Evolutionary conservation across 768 basidiomycete genomes (phyloP), one percentile per base, ranked within the genome.

Genomic region (Hericium alpestre): DNA sequence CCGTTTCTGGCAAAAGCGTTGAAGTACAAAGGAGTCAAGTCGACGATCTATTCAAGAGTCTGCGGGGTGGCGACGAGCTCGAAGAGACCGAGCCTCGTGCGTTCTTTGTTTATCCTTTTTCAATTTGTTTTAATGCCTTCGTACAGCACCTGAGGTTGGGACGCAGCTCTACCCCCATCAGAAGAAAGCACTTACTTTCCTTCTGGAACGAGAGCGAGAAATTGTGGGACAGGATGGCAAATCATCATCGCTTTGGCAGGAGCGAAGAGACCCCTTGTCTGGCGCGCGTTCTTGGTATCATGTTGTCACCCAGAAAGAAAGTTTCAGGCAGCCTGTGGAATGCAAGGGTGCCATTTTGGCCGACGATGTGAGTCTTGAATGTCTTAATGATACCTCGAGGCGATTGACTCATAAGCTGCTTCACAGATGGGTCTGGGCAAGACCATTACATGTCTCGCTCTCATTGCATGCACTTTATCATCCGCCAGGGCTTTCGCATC

Each of bases 131-230:
- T 46, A 55, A 52, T 22, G 47, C 57, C 59, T 53, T 62, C 53
- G 59, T 56, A 48, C 64, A 88, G 87, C 73, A 52, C 65, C 76
- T 54, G 83, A 87, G 64, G 82, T 99, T 55, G 87, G 86, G 39
- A 96, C 96, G 20, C 78, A 73, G 50, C 75, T 99, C 8, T 99
- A 98, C 72, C 92, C 95, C 18, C 96, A 99, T 76, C 96, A 99
- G 73, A 95, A 93, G 73, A 95, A 95, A 70, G 96, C 95, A 22
- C 77, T 99, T 18, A 93, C 95, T 1, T 99, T 99, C 71, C 75
- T 99, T 52, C 77, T 97, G 18, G 91, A 96, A 65, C 81, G 96
- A 67, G 85, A 89, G 69, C 78, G 82, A 59, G 89, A 91, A 70
- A 77, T 72, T 13, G 54, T 58, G 59, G 67, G 71, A 38, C 74